Evolutionary conservation across 1,284 basidiomycete genomes (phyloP), one percentile per base, ranked within the genome.

Genomic region (Malassezia yamatoensis): DNA sequence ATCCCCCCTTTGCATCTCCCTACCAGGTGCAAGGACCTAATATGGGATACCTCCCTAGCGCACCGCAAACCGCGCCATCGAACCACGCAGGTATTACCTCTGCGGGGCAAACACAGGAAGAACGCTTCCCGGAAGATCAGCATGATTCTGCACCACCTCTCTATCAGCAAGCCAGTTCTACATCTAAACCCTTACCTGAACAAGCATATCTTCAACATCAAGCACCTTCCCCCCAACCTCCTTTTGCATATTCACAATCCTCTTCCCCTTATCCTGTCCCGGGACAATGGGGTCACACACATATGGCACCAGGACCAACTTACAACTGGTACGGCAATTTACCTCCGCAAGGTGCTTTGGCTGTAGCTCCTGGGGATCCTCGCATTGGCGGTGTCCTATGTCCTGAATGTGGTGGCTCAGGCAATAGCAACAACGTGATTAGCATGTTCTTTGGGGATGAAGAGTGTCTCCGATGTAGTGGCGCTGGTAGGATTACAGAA

Each of bases 331-430:
- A 46, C 36, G 34, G 40, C 33, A 13, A 18, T 12, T 10, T 13
- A n/a, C 58, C 60, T 10, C 62, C 62, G 18, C 43, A 54, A 6
- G 53, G 56, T 33, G 51, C 63, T 1, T 21, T 64, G 12, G 32
- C 45, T 8, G 56, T 65, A 20, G 32, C 37, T 11, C 63, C 63
- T 0, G 63, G 63, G 40, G 63, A 65, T 45, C 63, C 63, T 11
- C 48, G 63, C 13, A 57, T 65, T 15, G 63, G 63, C 13, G 63
- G 63, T 15, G 41, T 49, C 12, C 49, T 63, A 18, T 65, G 63
- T 39, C 49, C 42, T 2, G 51, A 50, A 16, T 65, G 63, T 33
- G 54, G 53, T 8, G 63, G 63, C 12, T 18, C 51, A 3, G 62
- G 62, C 20, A 35, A 21, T 11, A 29, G 35, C 15, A 20, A 16